Evolutionary conservation across 1,284 basidiomycete genomes (phyloP).

Genomic region (Neonothopanus nambi): DNA sequence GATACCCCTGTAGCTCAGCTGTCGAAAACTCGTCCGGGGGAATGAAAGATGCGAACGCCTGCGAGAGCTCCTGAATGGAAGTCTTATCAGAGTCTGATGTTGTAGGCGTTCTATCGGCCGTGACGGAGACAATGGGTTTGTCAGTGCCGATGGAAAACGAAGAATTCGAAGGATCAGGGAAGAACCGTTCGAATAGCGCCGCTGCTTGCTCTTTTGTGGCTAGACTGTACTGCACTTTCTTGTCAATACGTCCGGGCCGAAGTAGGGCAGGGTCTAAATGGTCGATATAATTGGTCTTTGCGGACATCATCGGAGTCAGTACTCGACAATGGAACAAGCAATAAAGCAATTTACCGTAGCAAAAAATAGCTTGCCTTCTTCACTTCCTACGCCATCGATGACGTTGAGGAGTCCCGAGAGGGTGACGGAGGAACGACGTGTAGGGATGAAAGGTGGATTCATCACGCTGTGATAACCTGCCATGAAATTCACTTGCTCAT

Average conservation of each 20-base stretch:
- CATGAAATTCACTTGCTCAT: background rate
- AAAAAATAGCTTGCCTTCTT: conserved; percentile 57
- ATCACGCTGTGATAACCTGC: background rate
- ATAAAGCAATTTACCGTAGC: conserved; percentile 41
- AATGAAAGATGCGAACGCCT: conserved; percentile 41
- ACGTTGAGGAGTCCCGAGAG: conserved; percentile 54
- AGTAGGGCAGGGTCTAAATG: conserved; percentile 50
- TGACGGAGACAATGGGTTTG: background rate
- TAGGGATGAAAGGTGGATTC: background rate
- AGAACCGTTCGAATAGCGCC: conserved; percentile 55
- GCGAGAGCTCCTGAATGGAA: conserved; percentile 31
- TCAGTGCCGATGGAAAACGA: background rate
- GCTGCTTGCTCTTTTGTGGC: conserved; percentile 47
- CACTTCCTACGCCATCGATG: conserved; percentile 55
- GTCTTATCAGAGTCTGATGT: background rate
- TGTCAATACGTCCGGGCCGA: conserved; percentile 55
- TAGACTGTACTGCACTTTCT: conserved; percentile 47
- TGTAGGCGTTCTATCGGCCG: background rate
- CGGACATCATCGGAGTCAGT: background rate
- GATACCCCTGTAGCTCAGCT: conserved; percentile 59
- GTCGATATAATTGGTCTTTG: conserved; percentile 55
- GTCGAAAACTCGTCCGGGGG: conserved; percentile 53
- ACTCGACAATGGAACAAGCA: background rate
- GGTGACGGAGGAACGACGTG: conserved; percentile 37
- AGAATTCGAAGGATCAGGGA: conserved; percentile 27